Conservation (phyloP, 2,329 filamentous ascomycete species). For the Epichloe sibirici region DNA sequence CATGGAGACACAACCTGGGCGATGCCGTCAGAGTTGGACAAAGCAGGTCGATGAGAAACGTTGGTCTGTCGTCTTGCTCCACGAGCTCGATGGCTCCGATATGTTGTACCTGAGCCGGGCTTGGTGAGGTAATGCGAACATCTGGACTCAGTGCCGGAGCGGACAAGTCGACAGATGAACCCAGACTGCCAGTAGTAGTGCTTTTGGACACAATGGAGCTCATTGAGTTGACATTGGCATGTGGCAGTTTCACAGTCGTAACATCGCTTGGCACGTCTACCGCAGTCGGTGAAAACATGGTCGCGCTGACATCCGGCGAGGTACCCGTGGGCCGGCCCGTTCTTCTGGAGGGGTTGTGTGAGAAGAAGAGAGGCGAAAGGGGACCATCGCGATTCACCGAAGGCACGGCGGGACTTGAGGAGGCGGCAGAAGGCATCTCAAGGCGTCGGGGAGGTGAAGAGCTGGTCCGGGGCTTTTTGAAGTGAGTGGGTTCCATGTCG, state of each 20-base stretch:
- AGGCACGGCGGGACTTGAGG: conserved; percentile 10
- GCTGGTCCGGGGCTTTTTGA: conserved; percentile 37
- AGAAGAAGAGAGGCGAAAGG: conserved; percentile 42
- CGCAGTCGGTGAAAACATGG: conserved; percentile 34
- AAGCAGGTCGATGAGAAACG: conserved; percentile 59
- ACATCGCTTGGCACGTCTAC: conserved; percentile 32
- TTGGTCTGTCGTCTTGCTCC: conserved; percentile 65
- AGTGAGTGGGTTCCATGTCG: conserved; percentile 22
- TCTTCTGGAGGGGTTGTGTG: conserved; percentile 27
- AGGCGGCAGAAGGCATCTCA: conserved; percentile 25
- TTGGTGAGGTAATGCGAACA: conserved; percentile 31
- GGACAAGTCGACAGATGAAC: conserved; percentile 41
- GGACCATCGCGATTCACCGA: conserved; percentile 21
- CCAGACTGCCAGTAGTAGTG: conserved; percentile 39
- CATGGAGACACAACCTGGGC: conserved; percentile 39
- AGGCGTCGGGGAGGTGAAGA: conserved; percentile 32
- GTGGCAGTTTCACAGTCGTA: conserved; percentile 43
- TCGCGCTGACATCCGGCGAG: conserved; percentile 29
- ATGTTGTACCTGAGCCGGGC: conserved; percentile 39
- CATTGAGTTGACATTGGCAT: conserved; percentile 36
- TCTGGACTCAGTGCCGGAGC: conserved; percentile 41
- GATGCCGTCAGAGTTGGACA: conserved; percentile 40
- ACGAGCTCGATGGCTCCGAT: conserved; percentile 61
- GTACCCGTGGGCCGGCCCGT: conserved; percentile 24
- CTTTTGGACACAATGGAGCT: conserved; percentile 37